A percentile compares a stretch with the other conserved stretches of the same genome.
Evolutionary conservation across 1,284 basidiomycete species (phyloP).

Genomic region (Entoloma clypeatum): DNA sequence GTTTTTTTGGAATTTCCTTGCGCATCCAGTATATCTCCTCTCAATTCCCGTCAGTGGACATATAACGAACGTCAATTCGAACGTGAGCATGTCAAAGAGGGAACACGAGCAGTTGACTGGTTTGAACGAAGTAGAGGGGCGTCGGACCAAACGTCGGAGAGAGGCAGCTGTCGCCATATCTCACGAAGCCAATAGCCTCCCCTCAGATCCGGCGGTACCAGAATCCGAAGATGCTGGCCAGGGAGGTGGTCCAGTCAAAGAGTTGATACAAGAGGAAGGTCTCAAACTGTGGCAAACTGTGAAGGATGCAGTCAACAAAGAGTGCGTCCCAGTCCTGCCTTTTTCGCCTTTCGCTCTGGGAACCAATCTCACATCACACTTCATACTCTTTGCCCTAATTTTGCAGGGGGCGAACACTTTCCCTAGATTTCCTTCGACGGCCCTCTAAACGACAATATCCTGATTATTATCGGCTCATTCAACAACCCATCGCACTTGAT

Average conservation of each 20-base stretch:
- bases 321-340: conserved; percentile 59
- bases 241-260: conserved; percentile 22
- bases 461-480: conserved; percentile 84
- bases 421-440: conserved; percentile 71
- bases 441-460: conserved; percentile 79
- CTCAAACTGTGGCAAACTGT: conserved; percentile 67
- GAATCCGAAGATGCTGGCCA: conserved; percentile 22
- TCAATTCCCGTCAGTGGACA: conserved; percentile 5
- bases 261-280: conserved; percentile 53
- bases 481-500: conserved; percentile 78
- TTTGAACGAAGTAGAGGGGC: conserved; percentile 48
- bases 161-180: conserved; percentile 41
- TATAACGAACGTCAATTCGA: conserved; percentile 5
- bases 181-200: conserved; percentile 34
- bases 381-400: conserved; percentile 26
- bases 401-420: conserved; percentile 61
- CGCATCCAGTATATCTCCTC: conserved; percentile 7
- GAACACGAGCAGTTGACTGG: conserved; percentile 51
- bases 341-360: conserved; percentile 26
- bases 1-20: conserved; percentile 14
- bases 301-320: conserved; percentile 77
- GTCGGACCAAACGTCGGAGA: conserved; percentile 68
- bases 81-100: conserved; percentile 56
- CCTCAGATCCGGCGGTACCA: conserved; percentile 28
- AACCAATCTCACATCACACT: conserved; percentile 18